These are phyloP conservation scores for Domatiomyces catenatus DNA, from an alignment of 2,329 filamentous ascomycete species.

Conservation along the genomic window DNA sequence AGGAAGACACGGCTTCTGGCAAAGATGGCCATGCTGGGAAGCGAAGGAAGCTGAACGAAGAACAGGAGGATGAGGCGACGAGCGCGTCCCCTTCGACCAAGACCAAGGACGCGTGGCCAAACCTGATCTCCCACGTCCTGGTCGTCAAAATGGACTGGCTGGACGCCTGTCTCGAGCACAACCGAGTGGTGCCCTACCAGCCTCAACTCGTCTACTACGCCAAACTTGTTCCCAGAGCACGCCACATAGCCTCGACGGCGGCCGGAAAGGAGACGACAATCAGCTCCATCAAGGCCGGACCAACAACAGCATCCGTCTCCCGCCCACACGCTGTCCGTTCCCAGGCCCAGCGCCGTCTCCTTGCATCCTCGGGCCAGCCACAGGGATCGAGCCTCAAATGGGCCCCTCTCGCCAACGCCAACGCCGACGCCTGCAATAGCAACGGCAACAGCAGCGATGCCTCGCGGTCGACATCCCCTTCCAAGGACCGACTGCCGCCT, in stretches of 20 bases:
- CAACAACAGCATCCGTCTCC: conserved; percentile 3
- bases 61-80: background rate
- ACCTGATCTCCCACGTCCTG: conserved; percentile 25
- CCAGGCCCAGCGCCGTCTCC: background rate
- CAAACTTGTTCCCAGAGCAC: conserved; percentile 26
- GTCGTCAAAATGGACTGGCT: conserved; percentile 43
- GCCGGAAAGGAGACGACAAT: conserved; percentile 4
- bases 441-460: conserved; percentile 24
- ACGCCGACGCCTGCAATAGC: conserved; percentile 19
- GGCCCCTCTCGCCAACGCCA: conserved; percentile 12
- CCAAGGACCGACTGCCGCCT: conserved; percentile 37
- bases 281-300: conserved; percentile 8
- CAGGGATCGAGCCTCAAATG: conserved; percentile 13
- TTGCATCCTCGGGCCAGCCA: background rate
- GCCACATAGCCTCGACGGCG: conserved; percentile 8
- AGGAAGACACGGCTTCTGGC: conserved; percentile 18
- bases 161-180: conserved; percentile 30
- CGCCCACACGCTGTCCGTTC: background rate
- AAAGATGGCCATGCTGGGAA: background rate
- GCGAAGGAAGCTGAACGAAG: conserved; percentile 4
- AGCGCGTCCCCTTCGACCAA: background rate
- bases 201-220: conserved; percentile 39
- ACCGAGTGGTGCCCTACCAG: conserved; percentile 30
- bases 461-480: background rate
- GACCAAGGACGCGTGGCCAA: conserved; percentile 4